Evolutionary conservation across 768 basidiomycete genomes (phyloP), one percentile per base, ranked within the genome.

Genomic region (Dioszegia aurantiaca): DNA sequence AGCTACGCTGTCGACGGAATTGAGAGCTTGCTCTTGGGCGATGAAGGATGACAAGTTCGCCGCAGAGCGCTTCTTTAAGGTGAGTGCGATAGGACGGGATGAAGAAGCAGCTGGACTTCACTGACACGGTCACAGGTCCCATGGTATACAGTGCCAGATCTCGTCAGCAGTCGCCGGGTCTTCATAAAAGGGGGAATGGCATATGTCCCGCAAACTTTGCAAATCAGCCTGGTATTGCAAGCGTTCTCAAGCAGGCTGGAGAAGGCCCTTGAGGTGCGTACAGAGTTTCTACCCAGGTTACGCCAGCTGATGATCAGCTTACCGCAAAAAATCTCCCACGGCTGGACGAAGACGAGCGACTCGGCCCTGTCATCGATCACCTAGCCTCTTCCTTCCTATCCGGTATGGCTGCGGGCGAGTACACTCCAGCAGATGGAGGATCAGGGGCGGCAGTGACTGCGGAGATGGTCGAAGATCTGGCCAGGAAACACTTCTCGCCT

Each of bases 91-190:
- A 10, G 40, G 3, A 16, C n/a, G 17, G 24, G n/a, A 12, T 48
- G 10, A 16, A 40, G 23, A 49, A 24, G 4, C 27, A 30, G 52
- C 41, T 8, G 5, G 5, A 37, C 21, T 10, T 12, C 19, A 19
- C 51, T 52, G 51, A 52, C 40, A 24, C 16, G 1, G 10, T 3
- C 10, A 14, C 45, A 95, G 92, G 92, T 97, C n/a, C 86, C 83
- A 75, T 99, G 95, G 95, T 92, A 87, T 12, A 85, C 87, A 61
- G 93, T 98, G 2, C 90, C 90, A 4, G 91, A 95, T 76, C 83
- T 99, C 1, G 87, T 99, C 8, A 87, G 87, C 60, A 84, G 82
- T 69, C 81, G 94, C 19, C 82, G 81, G 43, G 89, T 97, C 0
- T 84, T 89, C 60, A 78, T 99, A 37, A 82, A 81, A 59, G 81